Evolutionary conservation across 164 flowering plant species (phyloP), one percentile per base, ranked within the genome.

Genomic region (Hamamelis virginiana): DNA sequence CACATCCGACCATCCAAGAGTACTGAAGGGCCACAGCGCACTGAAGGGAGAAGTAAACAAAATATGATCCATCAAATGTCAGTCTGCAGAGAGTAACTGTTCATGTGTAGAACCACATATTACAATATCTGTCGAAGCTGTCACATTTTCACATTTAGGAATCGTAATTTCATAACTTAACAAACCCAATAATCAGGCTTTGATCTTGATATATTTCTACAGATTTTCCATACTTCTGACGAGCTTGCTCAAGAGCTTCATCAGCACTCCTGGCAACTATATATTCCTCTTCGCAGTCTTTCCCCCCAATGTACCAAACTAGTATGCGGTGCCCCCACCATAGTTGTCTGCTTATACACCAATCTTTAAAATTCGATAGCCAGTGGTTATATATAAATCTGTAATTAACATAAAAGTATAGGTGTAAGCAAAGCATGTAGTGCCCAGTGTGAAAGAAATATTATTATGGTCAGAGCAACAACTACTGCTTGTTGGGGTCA

Each of bases 281-380:
- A 72, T 88, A 94, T 22, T 91, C 95, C 67, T 92, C 97, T 77
- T 94, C 96, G 76, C 81, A 78, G 66, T 91, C 88, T 80, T 87
- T 88, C 8, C 97, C 97, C 19, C 53, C 84, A 76, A 94, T 74
- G 64, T 92, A 94, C 98, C 98, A 94, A 73, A 92, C 98, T 23
- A 97, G 98, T 75, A 94, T 92, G 3, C 92, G 90, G 69, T 94
- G 98, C 28, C 98, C 98, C 98, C 98, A 94, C 98, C 98, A 94
- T 10, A 94, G 80, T 73, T 94, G 98, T 76, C 98, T 86, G 82
- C 97, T 92, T 85, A 94, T 94, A 79, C 97, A 92, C 98, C 98
- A 92, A 73, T 94, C 97, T 78, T 92, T 92, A 70, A 94, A 92
- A 28, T 82, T 82, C 58, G 83, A 77, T 48, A 92, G 84, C 98